Evolutionary conservation across 2,329 filamentous ascomycete genomes (phyloP), one percentile per base, ranked within the genome.

Genomic region (Fusarium sp.): DNA sequence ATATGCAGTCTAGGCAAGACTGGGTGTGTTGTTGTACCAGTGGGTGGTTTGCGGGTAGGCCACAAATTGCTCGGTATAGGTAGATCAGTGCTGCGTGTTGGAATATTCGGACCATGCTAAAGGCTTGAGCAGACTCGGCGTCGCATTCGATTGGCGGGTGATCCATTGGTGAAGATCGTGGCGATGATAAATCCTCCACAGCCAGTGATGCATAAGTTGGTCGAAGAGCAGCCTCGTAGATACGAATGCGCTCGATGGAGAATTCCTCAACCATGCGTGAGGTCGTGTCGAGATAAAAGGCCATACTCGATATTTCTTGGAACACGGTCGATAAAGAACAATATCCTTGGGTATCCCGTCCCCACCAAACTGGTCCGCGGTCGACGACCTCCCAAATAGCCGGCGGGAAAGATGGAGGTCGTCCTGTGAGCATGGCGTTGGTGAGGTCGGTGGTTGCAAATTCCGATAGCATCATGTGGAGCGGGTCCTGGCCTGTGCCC

Each of bases 361-460:
- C 80, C 81, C 81, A 83, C 81, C 81, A 83, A 2, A 80, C 76
- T 11, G 79, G 76, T 0, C 77, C 77, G 22, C 76, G 71, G 6
- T 80, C 79, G 37, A 82, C 79, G 4, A 75, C 72, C 30, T 76
- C 71, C 81, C 81, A 83, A 4, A 77, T 75, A 0, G 70, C 65
- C 1, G 78, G 75, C 3, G 78, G 72, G 9, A 81, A 82, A 10
- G 77, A 79, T 1, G 80, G 80, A 6, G 73, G 61, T 19, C 74
- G 73, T 0, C 79, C 80, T 19, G 78, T 80, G 1, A 82, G 71
- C 55, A 83, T 65, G 2, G 80, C 75, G 11, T 80, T 77, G 1
- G 80, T 82, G 11, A 83, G 73, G 56, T 83, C 81, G 54, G 80
- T 78, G 0, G 81, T 81, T 4, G 77, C 77, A 45, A 82, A 83